Evolutionary conservation across 768 basidiomycete species (phyloP).

Genomic region (Panaeolus cyanescens): DNA sequence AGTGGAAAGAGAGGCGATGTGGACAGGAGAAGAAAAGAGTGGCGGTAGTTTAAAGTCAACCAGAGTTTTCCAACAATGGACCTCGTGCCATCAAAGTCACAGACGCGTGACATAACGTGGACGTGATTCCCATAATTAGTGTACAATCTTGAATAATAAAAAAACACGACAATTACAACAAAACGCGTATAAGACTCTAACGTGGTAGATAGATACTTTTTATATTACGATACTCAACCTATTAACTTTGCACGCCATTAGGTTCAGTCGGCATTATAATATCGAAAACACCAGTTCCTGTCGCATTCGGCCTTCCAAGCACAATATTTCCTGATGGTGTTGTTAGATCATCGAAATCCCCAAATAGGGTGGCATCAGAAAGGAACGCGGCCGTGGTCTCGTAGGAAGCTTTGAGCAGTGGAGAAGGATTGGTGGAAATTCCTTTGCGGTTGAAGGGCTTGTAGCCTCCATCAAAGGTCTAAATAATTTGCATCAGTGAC

Average conservation of each 20-base stretch:
- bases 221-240: neutral
- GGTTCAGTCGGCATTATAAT: constrained; percentile 60
- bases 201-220: constrained; percentile 5
- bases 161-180: constrained; percentile 20
- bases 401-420: constrained; percentile 95
- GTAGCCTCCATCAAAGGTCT: constrained; percentile 98
- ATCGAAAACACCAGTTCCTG: constrained; percentile 97
- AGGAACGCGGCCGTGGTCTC: constrained; percentile 95
- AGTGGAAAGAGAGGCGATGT: constrained; percentile 12
- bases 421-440: constrained; percentile 90
- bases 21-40: constrained; percentile 13
- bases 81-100: constrained; percentile 31
- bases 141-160: constrained; percentile 18
- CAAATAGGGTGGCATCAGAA: constrained; percentile 90
- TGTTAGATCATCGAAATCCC: constrained; percentile 92
- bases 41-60: constrained; percentile 12
- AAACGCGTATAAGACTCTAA: constrained; percentile 6
- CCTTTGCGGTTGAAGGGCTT: constrained; percentile 98
- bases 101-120: constrained; percentile 36
- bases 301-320: constrained; percentile 79
- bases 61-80: constrained; percentile 21
- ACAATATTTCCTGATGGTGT: constrained; percentile 94
- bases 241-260: constrained; percentile 8
- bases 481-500: constrained; percentile 1
- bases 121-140: constrained; percentile 1